A percentile compares a stretch with the other conserved stretches of the same genome.
Conservation (phyloP, 2,329 filamentous ascomycete species). For the Diplocarpon rosae region DNA sequence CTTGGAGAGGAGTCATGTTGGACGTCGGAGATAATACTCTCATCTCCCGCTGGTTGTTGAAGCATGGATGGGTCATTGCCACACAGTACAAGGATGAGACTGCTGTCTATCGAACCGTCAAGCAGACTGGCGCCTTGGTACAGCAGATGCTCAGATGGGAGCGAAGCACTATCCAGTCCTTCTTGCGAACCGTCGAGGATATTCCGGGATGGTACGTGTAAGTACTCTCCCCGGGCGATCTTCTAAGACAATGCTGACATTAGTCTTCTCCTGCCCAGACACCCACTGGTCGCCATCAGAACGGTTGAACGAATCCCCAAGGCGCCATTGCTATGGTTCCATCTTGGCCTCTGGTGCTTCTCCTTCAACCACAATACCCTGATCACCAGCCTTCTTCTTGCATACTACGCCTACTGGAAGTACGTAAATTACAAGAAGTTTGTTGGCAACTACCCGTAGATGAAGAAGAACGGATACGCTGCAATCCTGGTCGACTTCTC, state of each 20-base stretch:
- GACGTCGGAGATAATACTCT: constrained; percentile 3
- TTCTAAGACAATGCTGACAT: not conserved
- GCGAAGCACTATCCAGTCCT: constrained; percentile 3
- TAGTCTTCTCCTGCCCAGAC: not conserved
- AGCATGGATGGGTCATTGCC: not conserved
- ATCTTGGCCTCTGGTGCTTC: not conserved
- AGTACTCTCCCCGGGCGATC: not conserved
- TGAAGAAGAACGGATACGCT: constrained; percentile 1
- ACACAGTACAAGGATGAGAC: not conserved
- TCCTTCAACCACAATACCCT: not conserved
- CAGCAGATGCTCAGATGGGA: constrained; percentile 3
- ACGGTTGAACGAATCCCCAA: constrained; percentile 1
- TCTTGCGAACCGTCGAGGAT: not conserved
- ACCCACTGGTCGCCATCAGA: not conserved
- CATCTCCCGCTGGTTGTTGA: not conserved
- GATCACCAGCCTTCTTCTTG: not conserved
- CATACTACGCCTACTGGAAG: not conserved
- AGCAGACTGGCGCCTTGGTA: not conserved
- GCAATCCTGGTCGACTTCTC: not conserved
- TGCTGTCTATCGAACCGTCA: not conserved
- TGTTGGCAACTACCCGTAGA: constrained; percentile 1
- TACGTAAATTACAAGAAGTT: not conserved
- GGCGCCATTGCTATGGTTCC: not conserved
- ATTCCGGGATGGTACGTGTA: constrained; percentile 1
- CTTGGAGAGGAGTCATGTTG: not conserved